A percentile compares a stretch with the other conserved stretches of the same genome.
These are phyloP conservation scores for Coccomyxa subellipsoidea DNA, from an alignment of 163 green algal genomes.

Conservation along the genomic window DNA sequence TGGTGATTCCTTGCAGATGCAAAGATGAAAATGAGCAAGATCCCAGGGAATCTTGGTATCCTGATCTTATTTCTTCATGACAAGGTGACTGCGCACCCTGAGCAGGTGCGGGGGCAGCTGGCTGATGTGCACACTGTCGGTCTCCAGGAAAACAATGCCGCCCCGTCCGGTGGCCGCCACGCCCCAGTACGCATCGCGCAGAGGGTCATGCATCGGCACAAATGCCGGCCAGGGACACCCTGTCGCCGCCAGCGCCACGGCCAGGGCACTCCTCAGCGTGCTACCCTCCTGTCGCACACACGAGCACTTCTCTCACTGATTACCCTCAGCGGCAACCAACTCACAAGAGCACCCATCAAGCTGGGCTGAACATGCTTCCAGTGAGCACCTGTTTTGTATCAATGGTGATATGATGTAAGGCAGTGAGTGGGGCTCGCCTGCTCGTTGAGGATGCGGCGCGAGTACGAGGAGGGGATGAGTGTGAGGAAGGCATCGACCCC, in stretches of 20 bases:
- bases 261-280: conserved; percentile 53
- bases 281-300: conserved; percentile 43
- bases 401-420: no score
- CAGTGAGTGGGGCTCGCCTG: conserved; percentile 24
- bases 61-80: no score
- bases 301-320: no score
- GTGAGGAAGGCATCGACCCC: conserved; percentile 55
- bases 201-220: conserved; percentile 67
- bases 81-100: no score
- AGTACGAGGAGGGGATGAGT: conserved; percentile 70
- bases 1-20: no score
- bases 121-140: conserved; percentile 59
- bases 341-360: no score
- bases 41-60: no score
- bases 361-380: no score
- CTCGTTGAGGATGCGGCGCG: conserved; percentile 51
- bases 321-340: no score
- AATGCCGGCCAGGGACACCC: conserved; percentile 53
- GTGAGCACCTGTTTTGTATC: no score
- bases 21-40: no score
- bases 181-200: conserved; percentile 63
- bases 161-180: conserved; percentile 16
- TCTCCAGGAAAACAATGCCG: conserved; percentile 34
- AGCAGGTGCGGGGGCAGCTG: conserved; percentile 29
- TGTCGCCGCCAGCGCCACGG: conserved; percentile 41